Evolutionary conservation across 2,329 filamentous ascomycete species (phyloP).

Genomic region (Cercospora nicotianae): DNA sequence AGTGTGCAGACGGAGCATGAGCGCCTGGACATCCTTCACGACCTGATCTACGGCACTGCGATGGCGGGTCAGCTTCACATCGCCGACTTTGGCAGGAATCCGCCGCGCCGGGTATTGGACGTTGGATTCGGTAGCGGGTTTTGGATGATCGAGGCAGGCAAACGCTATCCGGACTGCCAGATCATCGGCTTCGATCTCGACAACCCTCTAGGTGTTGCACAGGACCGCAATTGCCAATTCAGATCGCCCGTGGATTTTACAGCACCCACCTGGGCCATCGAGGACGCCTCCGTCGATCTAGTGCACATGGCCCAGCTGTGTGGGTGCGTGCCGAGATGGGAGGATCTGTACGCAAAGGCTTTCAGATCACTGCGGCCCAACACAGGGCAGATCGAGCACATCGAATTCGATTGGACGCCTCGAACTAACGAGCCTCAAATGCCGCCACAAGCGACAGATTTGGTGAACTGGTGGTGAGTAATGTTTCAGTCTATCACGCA

Average conservation of each 20-base stretch:
- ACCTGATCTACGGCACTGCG: constrained; percentile 40
- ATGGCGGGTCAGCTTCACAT: constrained; percentile 31
- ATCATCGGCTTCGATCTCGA: constrained; percentile 34
- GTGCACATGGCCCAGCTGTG: constrained; percentile 78
- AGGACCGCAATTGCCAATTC: constrained; percentile 25
- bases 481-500: not conserved
- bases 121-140: constrained; percentile 87
- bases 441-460: constrained; percentile 56
- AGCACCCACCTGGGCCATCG: constrained; percentile 70
- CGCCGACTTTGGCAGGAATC: constrained; percentile 40
- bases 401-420: constrained; percentile 83
- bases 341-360: constrained; percentile 67
- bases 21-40: constrained; percentile 30
- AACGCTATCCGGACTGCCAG: constrained; percentile 49
- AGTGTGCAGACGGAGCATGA: constrained; percentile 22
- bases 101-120: constrained; percentile 56
- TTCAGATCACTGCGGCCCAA: constrained; percentile 71
- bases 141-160: constrained; percentile 84
- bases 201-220: constrained; percentile 19
- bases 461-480: constrained; percentile 61
- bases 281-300: constrained; percentile 72
- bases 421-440: constrained; percentile 60
- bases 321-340: constrained; percentile 77
- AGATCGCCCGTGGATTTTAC: constrained; percentile 64
- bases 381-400: constrained; percentile 75